A percentile compares a stretch with the other conserved stretches of the same genome.
Evolutionary conservation across 257 asterid genomes (phyloP).

Genomic region (Solanum microdontum): DNA sequence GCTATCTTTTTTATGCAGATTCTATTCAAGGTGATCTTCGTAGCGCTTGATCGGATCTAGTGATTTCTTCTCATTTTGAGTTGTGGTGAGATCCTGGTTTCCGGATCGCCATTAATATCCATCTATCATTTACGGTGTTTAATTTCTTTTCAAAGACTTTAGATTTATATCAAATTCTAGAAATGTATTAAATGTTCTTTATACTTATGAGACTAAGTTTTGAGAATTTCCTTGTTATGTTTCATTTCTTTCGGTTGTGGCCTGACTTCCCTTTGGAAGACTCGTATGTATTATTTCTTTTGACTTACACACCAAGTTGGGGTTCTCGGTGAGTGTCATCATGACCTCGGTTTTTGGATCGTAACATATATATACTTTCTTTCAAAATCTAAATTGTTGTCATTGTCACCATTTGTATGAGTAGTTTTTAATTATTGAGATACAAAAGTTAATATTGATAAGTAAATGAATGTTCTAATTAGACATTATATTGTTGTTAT

Average conservation of each 20-base stretch:
- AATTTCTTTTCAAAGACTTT: not conserved
- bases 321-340: not conserved
- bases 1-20: not conserved
- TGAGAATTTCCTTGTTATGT: not conserved
- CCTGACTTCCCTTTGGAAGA: not conserved
- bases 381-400: not conserved
- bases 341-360: not conserved
- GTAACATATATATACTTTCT: not conserved
- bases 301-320: not conserved
- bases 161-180: too few relatives aligned
- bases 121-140: too few relatives aligned
- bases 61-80: not conserved
- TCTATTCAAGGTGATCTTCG: too few relatives aligned
- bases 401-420: not conserved
- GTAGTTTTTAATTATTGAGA: not conserved
- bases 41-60: not conserved
- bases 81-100: not conserved
- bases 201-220: not conserved
- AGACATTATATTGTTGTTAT: not conserved
- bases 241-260: not conserved
- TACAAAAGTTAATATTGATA: not conserved
- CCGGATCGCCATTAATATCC: not conserved
- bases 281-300: not conserved
- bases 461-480: not conserved
- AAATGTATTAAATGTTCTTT: too few relatives aligned